Percentiles rank a stretch among this genome's conserved stretches.
phyloP scores from a whole-genome alignment of 2,329 filamentous ascomycete species.

The Verticillium nubilum region DNA sequence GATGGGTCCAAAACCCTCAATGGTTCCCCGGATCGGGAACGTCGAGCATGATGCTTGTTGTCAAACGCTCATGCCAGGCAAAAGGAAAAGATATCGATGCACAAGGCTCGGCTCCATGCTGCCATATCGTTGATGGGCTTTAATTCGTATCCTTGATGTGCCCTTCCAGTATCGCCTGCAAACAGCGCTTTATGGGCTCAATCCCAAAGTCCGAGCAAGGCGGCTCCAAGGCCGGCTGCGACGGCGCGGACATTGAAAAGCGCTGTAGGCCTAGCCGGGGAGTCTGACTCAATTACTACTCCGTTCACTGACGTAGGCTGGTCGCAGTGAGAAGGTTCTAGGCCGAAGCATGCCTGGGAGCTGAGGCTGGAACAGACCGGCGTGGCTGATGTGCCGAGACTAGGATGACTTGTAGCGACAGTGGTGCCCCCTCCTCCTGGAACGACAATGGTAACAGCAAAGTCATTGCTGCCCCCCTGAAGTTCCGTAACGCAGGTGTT shows the following conservation, averaged over 20 bases:
- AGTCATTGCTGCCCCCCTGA: conserved; percentile 30
- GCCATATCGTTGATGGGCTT: too few relatives aligned
- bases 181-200: background rate
- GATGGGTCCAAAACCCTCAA: too few relatives aligned
- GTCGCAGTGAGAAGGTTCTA: conserved; percentile 35
- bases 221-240: conserved; percentile 9
- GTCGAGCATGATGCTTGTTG: too few relatives aligned
- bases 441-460: conserved; percentile 51
- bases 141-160: too few relatives aligned
- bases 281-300: conserved; percentile 9
- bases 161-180: background rate
- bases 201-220: conserved; percentile 3
- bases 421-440: conserved; percentile 49
- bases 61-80: too few relatives aligned
- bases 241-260: conserved; percentile 7
- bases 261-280: conserved; percentile 6
- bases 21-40: too few relatives aligned
- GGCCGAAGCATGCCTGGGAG: conserved; percentile 41
- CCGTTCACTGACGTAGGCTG: conserved; percentile 12
- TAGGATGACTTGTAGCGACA: conserved; percentile 33
- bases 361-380: conserved; percentile 52
- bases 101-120: too few relatives aligned
- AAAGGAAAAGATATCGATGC: too few relatives aligned
- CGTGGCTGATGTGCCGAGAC: conserved; percentile 40
- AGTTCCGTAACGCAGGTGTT: conserved; percentile 46